Base-by-base conservation (phyloP, 2,329 filamentous ascomycete genomes). In the Calonectria pseudoreteaudii region DNA sequence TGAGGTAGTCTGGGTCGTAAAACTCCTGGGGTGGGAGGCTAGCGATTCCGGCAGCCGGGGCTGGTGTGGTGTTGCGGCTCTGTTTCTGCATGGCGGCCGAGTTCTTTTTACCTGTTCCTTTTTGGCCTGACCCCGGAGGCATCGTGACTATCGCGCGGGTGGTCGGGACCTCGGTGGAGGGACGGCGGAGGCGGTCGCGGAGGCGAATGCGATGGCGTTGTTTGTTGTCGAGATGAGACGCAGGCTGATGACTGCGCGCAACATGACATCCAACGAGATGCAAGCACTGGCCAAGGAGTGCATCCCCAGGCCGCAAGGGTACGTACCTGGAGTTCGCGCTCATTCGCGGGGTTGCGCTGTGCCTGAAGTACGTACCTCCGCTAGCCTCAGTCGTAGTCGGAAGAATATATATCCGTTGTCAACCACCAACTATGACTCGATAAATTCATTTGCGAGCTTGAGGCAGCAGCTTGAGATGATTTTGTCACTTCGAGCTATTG, bases 41-140 rank as follows among this genome's bases (percentile, higher is more conserved):
- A 80, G 86, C 89, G 81, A 83, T 88, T 78, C 83, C 86, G 10
- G 80, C 78, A 30, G 81, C 78, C 14, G 84, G 83, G 52, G 82
- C 83, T 44, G 94, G 94, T 20, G 94, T 96, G 44, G 93, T 94
- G 84, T 95, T 96, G 81, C 94, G 93, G 82, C 93, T 95, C 79
- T 93, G 93, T 78, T 92, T 91, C 78, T 91, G 91, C 74, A 92
- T 89, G 78, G 90, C 89, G 78, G 88, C 88, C 74, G 88, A 86
- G 76, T 85, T 85, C 85, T 94, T 94, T 86, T 93, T 93, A 82
- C 91, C 88, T 31, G 91, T 91, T 72, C 91, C 91, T 80, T 92
- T 91, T 81, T 92, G 90, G 77, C 89, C 88, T 62, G 89, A 87
- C 70, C 86, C 86, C 34, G 90, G 89, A 82, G 91, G 89, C 91